Evolutionary conservation across 2,329 filamentous ascomycete genomes (phyloP), one percentile per base, ranked within the genome.

Genomic region (Orbilia javanica): DNA sequence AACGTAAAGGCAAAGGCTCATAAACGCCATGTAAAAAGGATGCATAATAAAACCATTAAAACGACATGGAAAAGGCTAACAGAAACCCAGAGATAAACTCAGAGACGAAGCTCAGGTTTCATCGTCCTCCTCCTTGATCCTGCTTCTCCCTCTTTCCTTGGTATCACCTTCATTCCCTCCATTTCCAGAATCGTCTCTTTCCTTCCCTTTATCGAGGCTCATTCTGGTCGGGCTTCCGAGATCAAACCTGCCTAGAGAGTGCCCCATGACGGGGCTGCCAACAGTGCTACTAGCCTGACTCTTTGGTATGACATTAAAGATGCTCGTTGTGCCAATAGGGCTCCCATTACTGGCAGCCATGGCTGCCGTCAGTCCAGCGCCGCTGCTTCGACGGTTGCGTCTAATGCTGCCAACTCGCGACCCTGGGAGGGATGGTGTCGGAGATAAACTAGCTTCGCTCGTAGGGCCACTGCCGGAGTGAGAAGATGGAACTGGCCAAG

Each of bases 271-370:
- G 3, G 74, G 74, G 50, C 74, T 78, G 3, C 67, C 62, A 29
- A 70, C 74, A 11, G 74, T 44, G 53, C 74, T 78, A 48, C 67
- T 78, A n/a, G 74, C 67, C 20, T 78, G 74, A 36, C 74, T 78
- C 53, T 71, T 78, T 8, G 74, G 67, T n/a, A 78, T 78, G 42
- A 78, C 74, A 34, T 78, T 78, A 36, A 78, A 78, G 52, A 78
- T 68, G 15, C 52, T 42, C 6, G 52, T 72, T 25, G 74, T 78
- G 18, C 67, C 67, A 29, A 78, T 29, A 7, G 67, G 74, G 29
- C 67, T 78, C 10, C 74, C 67, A 36, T 63, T 78, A 11, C 60
- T 42, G 25, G 74, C n/a, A 2, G 27, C 25, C 15, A 42, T 60
- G n/a, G 22, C 34, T 5, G 55, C 46, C 4, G 46, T 36, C 57